phyloP scores from a whole-genome alignment of 257 asterid genomes.

The Solanum tarijense region DNA sequence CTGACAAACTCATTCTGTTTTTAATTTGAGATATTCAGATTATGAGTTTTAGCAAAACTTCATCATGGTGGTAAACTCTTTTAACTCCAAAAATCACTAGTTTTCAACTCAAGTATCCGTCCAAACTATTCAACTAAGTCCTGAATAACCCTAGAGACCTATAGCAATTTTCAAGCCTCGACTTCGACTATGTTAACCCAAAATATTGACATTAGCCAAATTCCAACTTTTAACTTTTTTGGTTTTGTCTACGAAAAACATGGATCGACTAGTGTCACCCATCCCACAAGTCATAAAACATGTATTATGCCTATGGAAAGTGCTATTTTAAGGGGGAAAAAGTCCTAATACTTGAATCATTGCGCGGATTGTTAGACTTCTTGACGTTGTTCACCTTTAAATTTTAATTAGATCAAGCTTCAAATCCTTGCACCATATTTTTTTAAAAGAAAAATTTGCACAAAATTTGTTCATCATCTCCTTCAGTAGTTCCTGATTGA shows the following conservation, averaged over 20 bases:
- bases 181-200: not conserved
- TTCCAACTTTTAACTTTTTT: not conserved
- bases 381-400: not conserved
- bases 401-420: not conserved
- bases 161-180: not conserved
- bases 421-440: not conserved
- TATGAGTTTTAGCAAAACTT: not conserved
- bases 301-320: not conserved
- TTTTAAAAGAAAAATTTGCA: not conserved
- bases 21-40: too few species aligned
- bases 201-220: too few species aligned
- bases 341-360: not conserved
- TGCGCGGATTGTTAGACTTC: not conserved
- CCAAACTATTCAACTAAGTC: not conserved
- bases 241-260: too few species aligned
- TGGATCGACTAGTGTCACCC: not conserved
- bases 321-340: not conserved
- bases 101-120: not conserved
- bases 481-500: not conserved
- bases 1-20: not conserved
- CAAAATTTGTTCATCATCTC: not conserved
- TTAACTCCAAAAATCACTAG: not conserved
- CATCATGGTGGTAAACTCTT: not conserved
- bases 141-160: not conserved
- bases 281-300: not conserved